Evolutionary conservation across 176 grass and related monocot genomes (phyloP).

Genomic region (Tuctoria greenei): DNA sequence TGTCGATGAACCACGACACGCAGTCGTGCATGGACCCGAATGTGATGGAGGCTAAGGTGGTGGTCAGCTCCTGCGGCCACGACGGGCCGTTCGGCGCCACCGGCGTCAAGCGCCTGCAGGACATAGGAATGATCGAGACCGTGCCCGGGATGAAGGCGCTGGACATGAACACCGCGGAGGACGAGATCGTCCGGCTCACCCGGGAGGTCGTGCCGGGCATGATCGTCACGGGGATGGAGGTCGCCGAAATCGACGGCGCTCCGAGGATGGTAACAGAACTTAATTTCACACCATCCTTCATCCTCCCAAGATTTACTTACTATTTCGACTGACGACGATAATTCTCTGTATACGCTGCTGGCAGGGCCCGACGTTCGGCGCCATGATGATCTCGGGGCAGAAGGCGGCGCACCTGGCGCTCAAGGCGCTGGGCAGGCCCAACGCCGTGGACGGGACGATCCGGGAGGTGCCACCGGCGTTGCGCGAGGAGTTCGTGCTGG

Average conservation of each 20-base stretch:
- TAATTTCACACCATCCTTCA: too few species aligned
- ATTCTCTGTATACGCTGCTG: not conserved
- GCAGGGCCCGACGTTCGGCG: constrained; percentile 97
- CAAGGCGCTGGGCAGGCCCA: constrained; percentile 84
- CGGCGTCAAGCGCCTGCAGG: constrained; percentile 84
- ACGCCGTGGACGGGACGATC: constrained; percentile 73
- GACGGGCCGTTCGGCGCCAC: constrained; percentile 93
- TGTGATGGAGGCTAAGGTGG: constrained; percentile 90
- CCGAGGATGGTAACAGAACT: constrained; percentile 69
- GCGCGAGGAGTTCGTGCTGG: constrained; percentile 63
- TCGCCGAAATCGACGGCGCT: constrained; percentile 92
- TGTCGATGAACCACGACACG: constrained; percentile 96
- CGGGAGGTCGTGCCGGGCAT: constrained; percentile 88
- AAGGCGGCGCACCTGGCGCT: constrained; percentile 94
- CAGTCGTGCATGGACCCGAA: constrained; percentile 99
- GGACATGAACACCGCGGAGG: constrained; percentile 93
- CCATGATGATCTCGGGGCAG: constrained; percentile 99
- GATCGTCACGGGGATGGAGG: constrained; percentile 99
- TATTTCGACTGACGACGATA: not conserved
- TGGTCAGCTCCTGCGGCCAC: constrained; percentile 95
- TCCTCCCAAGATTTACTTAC: too few species aligned
- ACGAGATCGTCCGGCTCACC: constrained; percentile 85
- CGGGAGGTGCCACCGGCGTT: constrained; percentile 20
- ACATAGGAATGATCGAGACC: constrained; percentile 85
- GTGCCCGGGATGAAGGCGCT: constrained; percentile 90